Evolutionary conservation across 768 basidiomycete genomes (phyloP).

Genomic region (Mycena maculata): DNA sequence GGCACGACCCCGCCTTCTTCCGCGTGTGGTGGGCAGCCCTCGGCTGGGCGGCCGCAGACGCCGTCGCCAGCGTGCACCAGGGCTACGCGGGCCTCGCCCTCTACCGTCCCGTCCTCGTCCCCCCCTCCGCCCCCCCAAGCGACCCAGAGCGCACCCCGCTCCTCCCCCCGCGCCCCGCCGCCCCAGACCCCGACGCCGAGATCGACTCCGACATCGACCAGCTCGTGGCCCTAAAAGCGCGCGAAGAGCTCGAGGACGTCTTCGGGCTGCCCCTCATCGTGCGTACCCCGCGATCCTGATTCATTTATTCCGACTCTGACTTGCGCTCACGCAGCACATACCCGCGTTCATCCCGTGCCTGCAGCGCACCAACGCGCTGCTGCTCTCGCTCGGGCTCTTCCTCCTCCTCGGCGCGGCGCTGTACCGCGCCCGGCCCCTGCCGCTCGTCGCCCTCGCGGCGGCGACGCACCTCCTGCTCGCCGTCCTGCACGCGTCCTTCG

Average conservation of each 20-base stretch:
- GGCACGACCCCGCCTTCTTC: conserved; percentile 67
- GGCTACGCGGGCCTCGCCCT: conserved; percentile 76
- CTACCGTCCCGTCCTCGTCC: conserved; percentile 77
- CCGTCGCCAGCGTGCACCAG: conserved; percentile 71
- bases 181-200: conserved; percentile 36
- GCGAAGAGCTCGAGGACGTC: conserved; percentile 83
- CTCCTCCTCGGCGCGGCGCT: conserved; percentile 72
- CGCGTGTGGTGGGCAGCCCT: conserved; percentile 84
- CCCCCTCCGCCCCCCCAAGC: conserved; percentile 50
- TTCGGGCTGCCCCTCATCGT: conserved; percentile 87
- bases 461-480: conserved; percentile 65
- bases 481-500: conserved; percentile 72
- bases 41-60: conserved; percentile 80
- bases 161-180: conserved; percentile 8
- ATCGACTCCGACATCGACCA: conserved; percentile 77
- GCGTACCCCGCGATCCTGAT: conserved; percentile 44
- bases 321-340: conserved; percentile 60
- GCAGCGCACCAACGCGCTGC: conserved; percentile 78
- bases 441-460: conserved; percentile 48
- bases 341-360: conserved; percentile 84
- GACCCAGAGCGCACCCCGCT: conserved; percentile 34
- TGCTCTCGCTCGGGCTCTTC: conserved; percentile 76
- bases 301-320: conserved; percentile 25
- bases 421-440: conserved; percentile 44
- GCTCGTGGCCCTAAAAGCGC: conserved; percentile 68